Evolutionary conservation across 768 basidiomycete species (phyloP).

Genomic region (Crepidotus variabilis): DNA sequence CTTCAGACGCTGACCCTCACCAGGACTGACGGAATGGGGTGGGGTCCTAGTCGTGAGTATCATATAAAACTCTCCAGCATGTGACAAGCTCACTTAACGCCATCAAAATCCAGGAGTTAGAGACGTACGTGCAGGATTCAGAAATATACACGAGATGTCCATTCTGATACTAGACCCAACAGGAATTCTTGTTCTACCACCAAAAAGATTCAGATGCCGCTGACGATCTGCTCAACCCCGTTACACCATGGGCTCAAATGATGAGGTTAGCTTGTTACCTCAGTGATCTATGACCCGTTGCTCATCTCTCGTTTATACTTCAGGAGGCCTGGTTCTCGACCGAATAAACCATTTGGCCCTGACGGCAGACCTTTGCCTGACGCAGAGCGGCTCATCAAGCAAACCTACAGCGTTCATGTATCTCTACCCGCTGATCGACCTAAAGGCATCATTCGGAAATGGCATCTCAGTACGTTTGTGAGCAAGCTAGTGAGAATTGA

Average conservation of each 20-base stretch:
- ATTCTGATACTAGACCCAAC: conserved; percentile 15
- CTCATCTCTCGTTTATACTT: conserved; percentile 10
- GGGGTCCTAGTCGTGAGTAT: conserved; percentile 79
- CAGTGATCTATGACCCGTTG: conserved; percentile 9
- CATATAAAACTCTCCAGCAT: conserved; percentile 1
- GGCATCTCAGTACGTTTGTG: conserved; percentile 70
- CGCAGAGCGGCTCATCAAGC: conserved; percentile 70
- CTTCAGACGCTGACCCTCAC: not conserved
- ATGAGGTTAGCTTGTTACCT: conserved; percentile 43
- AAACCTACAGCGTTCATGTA: conserved; percentile 81
- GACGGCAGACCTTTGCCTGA: conserved; percentile 40
- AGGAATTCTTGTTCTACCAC: conserved; percentile 85
- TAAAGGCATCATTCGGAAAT: conserved; percentile 59
- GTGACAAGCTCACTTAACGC: conserved; percentile 11
- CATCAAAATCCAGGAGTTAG: conserved; percentile 38
- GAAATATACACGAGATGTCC: conserved; percentile 19
- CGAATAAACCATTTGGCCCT: conserved; percentile 25
- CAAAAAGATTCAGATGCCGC: conserved; percentile 69
- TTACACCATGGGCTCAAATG: conserved; percentile 75
- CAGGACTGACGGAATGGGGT: conserved; percentile 67
- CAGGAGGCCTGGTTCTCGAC: conserved; percentile 23
- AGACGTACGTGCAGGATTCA: conserved; percentile 34
- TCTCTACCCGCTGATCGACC: conserved; percentile 53
- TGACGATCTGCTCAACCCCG: conserved; percentile 51
- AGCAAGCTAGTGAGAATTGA: conserved; percentile 2